These are phyloP conservation scores for Leccinum sublutescens DNA, from an alignment of 768 basidiomycete genomes.

Conservation along the genomic window DNA sequence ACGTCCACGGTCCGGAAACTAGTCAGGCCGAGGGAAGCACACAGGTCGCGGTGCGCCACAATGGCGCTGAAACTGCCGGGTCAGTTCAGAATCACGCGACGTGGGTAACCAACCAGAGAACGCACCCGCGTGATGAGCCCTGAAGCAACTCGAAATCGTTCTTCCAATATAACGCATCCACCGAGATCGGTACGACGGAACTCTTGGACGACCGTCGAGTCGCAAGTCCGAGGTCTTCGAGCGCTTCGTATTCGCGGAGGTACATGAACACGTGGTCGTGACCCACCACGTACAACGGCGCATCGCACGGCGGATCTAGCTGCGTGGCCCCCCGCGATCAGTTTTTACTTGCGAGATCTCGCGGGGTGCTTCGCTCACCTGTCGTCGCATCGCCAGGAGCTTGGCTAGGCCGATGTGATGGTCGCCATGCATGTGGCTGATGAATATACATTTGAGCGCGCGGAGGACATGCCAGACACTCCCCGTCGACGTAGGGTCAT, in stretches of 20 bases:
- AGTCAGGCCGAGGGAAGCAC: conserved; percentile 52
- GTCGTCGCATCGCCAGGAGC: conserved; percentile 66
- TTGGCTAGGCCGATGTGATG: conserved; percentile 85
- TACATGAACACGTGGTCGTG: conserved; percentile 57
- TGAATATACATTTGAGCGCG: conserved; percentile 75
- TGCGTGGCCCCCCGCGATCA: conserved; percentile 25
- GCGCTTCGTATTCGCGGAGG: conserved; percentile 66
- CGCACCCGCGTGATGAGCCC: conserved; percentile 5
- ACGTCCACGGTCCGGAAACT: conserved; percentile 71
- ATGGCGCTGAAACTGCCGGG: conserved; percentile 39
- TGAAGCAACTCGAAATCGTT: conserved; percentile 35
- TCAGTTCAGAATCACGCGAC: neutral
- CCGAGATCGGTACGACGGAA: conserved; percentile 55
- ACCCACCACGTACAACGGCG: conserved; percentile 72
- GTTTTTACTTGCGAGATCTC: neutral
- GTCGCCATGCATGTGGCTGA: conserved; percentile 91
- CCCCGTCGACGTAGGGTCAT: conserved; percentile 31
- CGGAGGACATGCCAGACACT: conserved; percentile 60
- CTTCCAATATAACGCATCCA: conserved; percentile 53
- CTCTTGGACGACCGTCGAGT: conserved; percentile 41
- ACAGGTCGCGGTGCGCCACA: conserved; percentile 43
- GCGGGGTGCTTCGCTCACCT: conserved; percentile 51
- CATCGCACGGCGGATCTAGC: conserved; percentile 60
- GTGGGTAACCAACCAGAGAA: neutral
- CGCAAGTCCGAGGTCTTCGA: conserved; percentile 70